Conservation (phyloP, 1,139 yeast species). For the Taphrina pruni region DNA sequence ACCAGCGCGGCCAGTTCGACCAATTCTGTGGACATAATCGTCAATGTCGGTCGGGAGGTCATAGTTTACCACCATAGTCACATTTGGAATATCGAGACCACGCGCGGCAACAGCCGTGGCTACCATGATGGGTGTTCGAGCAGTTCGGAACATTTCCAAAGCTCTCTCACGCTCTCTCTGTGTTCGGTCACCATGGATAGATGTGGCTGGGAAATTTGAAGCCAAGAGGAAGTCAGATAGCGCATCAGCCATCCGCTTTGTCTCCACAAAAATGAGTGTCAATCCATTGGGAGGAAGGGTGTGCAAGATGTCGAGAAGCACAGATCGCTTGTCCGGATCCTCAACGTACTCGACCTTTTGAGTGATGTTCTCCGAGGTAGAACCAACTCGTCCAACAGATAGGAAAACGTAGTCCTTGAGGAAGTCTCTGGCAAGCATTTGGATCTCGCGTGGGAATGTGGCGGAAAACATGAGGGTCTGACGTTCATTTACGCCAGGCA, state of each 20-base stretch:
- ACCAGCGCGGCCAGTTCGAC: slow-evolving; percentile 99
- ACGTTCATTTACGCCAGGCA: slow-evolving; percentile 89
- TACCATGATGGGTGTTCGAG: slow-evolving; percentile 88
- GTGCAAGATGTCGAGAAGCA: slow-evolving; percentile 84
- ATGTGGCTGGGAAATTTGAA: slow-evolving; percentile 94
- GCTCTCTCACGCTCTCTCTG: slow-evolving; percentile 99
- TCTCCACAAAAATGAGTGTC: slow-evolving; percentile 94
- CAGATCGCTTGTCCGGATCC: slow-evolving; percentile 91
- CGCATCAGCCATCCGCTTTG: slow-evolving; percentile 97
- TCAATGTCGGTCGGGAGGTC: slow-evolving; percentile 97
- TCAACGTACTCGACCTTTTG: slow-evolving; percentile 93
- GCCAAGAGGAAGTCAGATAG: slow-evolving; percentile 88
- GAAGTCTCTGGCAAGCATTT: slow-evolving; percentile 95
- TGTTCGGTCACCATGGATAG: slow-evolving; percentile 98
- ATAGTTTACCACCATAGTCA: slow-evolving; percentile 94
- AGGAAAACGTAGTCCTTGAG: slow-evolving; percentile 92
- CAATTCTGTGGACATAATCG: slow-evolving; percentile 98
- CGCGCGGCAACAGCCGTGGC: slow-evolving; percentile 99
- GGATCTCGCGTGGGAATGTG: slow-evolving; percentile 97
- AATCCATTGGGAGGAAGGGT: slow-evolving; percentile 74
- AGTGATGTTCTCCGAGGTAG: slow-evolving; percentile 95
- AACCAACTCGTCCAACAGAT: slow-evolving; percentile 98
- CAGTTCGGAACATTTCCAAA: slow-evolving; percentile 81
- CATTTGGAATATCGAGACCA: slow-evolving; percentile 99
- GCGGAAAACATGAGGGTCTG: slow-evolving; percentile 99